Base-by-base conservation (phyloP, 106 monocot genomes). In the Xerophyta viscosa region DNA sequence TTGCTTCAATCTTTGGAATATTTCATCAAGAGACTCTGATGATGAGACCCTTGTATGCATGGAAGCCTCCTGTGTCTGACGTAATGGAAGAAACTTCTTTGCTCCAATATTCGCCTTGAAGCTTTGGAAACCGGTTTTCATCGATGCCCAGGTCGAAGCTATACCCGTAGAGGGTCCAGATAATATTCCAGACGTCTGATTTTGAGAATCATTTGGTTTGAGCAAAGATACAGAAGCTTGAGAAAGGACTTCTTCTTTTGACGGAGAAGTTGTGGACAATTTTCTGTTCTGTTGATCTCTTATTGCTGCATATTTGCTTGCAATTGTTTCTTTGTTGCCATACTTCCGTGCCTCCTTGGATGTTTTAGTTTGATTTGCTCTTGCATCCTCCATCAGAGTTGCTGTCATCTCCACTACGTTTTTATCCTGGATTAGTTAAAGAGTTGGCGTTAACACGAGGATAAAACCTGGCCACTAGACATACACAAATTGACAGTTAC, bases 1-100 rank as follows among this genome's bases (percentile, higher is more conserved):
- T 43, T 76, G 73, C 52, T 85, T 84, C 33, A 98, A 52, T 56
- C 56, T 98, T 44, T 77, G 73, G 57, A 98, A 86, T 66, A 98
- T 90, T 22, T 85, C 96, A 62, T 98, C 96, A 41, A 98, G 71
- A 5, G 85, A 98, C 45, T 90, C 86, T 0, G 76, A 74, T 2
- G 89, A 86, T 12, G 82, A 72, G 29, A 21, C 59, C 36, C 49
- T 56, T 2, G 66, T 29, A 51, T 72, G 72, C 14, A 53, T 42
- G 2, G 54, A 20, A n/a, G 20, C 37, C 20, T 70, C 65, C 37
- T 73, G 80, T 42, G 29, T 61, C 27, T 82, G 78, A 24, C 73
- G 65, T 23, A 86, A 25, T 21, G 96, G 86, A 37, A 89, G 63
- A 42, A 90, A 82, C 21, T 86, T 98, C 48, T 60, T 85, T 5